Base-by-base conservation (phyloP, 2,329 filamentous ascomycete genomes). In the Fusarium coffeatum region DNA sequence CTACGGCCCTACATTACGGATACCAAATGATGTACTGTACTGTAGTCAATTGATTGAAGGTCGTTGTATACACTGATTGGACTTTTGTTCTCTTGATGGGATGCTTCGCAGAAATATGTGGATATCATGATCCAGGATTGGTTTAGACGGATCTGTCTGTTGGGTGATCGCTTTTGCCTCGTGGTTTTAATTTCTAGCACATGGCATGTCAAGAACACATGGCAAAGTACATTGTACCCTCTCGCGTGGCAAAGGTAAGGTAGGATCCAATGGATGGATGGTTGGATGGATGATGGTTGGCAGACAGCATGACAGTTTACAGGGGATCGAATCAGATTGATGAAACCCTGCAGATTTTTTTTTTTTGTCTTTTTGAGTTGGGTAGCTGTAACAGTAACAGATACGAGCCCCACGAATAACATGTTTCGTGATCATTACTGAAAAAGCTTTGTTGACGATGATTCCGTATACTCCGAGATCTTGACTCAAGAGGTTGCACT, bases 161-260 rank as follows among this genome's bases (percentile, higher is more conserved):
- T 56, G 34, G 49, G 54, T 57, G 68, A 72, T 71, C 68, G 61
- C 69, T 70, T 57, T 25, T 58, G 49, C 48, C 64, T 72, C 61
- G 59, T 69, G 53, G 68, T 46, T 45, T 56, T 55, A 37, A 51
- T 51, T 51, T 41, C 18, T 45, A 23, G 20, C 42, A 60, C 30
- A 37, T 48, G 49, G 45, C 57, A 57, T 72, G 64, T 60, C 55
- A 34, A 62, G 54, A 57, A 57, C 73, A 75, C 73, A 75, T 75
- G 73, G 73, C 73, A 61, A 75, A 72, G 73, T 75, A 75, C 41
- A 56, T 68, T 68, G 68, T 72, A 74, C 72, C 43, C 43, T 66
- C 58, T 65, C 59, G 45, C 51, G 53, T 63, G 65, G 61, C 53
- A 64, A 37, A 37, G 34, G 34, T 37, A 37, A 37, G 34, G 34